These are phyloP conservation scores for Trapa incisa DNA, from an alignment of 345 rosid species.

Conservation along the genomic window DNA sequence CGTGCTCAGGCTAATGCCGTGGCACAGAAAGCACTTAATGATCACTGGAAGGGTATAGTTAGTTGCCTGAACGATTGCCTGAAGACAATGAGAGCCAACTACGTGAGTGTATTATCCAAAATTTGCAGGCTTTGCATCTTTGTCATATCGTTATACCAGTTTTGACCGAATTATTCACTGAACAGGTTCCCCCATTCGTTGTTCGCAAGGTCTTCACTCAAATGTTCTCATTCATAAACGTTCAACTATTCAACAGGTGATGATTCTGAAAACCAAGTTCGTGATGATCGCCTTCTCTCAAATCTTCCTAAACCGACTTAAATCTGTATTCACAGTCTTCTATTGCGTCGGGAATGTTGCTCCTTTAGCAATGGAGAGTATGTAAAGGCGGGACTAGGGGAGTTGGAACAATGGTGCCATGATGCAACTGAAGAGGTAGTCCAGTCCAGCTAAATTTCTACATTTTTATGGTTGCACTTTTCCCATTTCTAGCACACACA, in stretches of 20 bases:
- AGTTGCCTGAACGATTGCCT: conserved; percentile 53
- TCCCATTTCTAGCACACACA: background rate
- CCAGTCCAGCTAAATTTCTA: background rate
- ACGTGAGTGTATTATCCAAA: conserved; percentile 39
- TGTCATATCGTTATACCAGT: background rate
- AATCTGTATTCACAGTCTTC: conserved; percentile 47
- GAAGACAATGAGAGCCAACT: conserved; percentile 71
- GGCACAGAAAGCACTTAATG: conserved; percentile 71
- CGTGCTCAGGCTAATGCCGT: conserved; percentile 78
- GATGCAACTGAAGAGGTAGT: conserved; percentile 76
- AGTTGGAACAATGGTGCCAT: conserved; percentile 81
- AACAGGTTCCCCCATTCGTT: conserved; percentile 78
- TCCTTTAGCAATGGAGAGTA: conserved; percentile 95
- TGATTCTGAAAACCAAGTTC: conserved; percentile 9
- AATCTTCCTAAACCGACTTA: background rate
- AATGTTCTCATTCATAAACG: conserved; percentile 86
- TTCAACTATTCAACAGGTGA: conserved; percentile 92
- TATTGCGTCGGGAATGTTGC: conserved; percentile 92
- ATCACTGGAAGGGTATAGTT: conserved; percentile 95
- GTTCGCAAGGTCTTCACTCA: conserved; percentile 74
- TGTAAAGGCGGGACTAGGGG: conserved; percentile 85
- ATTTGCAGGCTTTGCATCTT: background rate
- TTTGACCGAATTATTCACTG: conserved; percentile 1
- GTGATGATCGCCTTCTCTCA: background rate
- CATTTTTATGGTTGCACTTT: conserved; percentile 8